Percentiles rank a stretch among this genome's conserved stretches.
Evolutionary conservation across 2,329 filamentous ascomycete species (phyloP).

Genomic region (Grosmannia clavigera): DNA sequence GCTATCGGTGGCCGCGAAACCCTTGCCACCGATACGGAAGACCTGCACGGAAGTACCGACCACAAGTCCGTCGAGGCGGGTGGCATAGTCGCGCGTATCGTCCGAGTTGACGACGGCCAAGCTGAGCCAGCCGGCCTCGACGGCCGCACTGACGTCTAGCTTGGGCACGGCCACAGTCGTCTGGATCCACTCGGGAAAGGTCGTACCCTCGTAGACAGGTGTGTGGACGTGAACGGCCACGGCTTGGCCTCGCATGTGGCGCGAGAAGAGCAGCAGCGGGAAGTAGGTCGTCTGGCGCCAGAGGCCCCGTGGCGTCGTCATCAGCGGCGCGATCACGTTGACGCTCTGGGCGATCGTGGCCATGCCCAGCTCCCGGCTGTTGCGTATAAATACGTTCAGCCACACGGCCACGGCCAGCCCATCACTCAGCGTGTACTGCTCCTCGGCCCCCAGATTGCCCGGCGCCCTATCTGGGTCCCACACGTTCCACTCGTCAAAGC

Average conservation of each 20-base stretch:
- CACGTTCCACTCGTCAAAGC: constrained; percentile 79
- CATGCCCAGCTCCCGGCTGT: constrained; percentile 61
- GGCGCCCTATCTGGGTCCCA: constrained; percentile 64
- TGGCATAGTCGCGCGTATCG: background rate
- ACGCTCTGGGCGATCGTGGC: constrained; percentile 67
- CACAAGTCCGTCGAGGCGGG: background rate
- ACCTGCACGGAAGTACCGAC: constrained; percentile 2
- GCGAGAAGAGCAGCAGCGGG: constrained; percentile 56
- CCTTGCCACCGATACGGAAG: constrained; percentile 1
- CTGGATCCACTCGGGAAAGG: constrained; percentile 52
- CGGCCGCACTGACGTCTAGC: constrained; percentile 52
- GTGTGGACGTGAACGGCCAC: constrained; percentile 53
- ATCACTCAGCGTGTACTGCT: constrained; percentile 62
- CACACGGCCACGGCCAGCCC: constrained; percentile 63
- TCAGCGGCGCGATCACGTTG: constrained; percentile 66
- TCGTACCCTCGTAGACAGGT: constrained; percentile 53
- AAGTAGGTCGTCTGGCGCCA: constrained; percentile 65
- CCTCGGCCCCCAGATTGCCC: constrained; percentile 60
- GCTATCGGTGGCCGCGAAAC: background rate
- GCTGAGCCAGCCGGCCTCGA: constrained; percentile 46
- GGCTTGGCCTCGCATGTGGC: constrained; percentile 62
- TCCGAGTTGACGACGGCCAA: constrained; percentile 58
- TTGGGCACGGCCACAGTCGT: constrained; percentile 48
- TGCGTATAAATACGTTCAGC: constrained; percentile 65
- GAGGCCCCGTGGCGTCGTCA: constrained; percentile 54